A percentile compares a stretch with the other conserved stretches of the same genome.
phyloP scores from a whole-genome alignment of 176 grass and related monocot genomes.

The Dactylis glomerata region DNA sequence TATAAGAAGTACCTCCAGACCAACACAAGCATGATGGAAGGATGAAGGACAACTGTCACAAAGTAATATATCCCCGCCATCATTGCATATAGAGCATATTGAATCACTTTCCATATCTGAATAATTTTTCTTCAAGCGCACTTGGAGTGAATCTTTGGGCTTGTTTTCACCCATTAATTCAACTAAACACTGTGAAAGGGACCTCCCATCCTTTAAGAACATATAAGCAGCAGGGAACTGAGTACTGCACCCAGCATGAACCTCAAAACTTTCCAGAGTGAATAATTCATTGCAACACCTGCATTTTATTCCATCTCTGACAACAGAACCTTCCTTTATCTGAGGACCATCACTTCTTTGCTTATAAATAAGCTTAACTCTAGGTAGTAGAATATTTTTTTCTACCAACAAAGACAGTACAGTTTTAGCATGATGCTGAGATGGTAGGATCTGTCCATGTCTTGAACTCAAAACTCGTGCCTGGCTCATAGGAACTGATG shows the following conservation, averaged over 20 bases:
- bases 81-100: conserved; percentile 66
- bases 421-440: conserved; percentile 42
- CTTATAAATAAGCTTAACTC: conserved; percentile 50
- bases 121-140: conserved; percentile 46
- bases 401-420: conserved; percentile 55
- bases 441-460: conserved; percentile 2
- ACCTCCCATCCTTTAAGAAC: conserved; percentile 72
- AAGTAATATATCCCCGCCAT: conserved; percentile 57
- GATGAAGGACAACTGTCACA: conserved; percentile 72
- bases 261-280: conserved; percentile 53
- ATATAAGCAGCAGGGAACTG: conserved; percentile 45
- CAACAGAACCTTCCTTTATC: conserved; percentile 53
- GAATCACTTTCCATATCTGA: conserved; percentile 54
- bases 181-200: conserved; percentile 61
- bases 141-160: conserved; percentile 21
- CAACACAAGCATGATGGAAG: conserved; percentile 69
- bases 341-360: conserved; percentile 18
- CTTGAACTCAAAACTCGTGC: conserved; percentile 26
- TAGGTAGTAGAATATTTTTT: conserved; percentile 57
- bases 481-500: conserved; percentile 4
- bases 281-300: conserved; percentile 59
- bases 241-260: conserved; percentile 50
- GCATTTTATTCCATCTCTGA: conserved; percentile 64
- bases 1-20: conserved; percentile 49
- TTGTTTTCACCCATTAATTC: conserved; percentile 49